Conservation (phyloP, 2,329 filamentous ascomycete genomes). For the Sporothrix euskadiensis region DNA sequence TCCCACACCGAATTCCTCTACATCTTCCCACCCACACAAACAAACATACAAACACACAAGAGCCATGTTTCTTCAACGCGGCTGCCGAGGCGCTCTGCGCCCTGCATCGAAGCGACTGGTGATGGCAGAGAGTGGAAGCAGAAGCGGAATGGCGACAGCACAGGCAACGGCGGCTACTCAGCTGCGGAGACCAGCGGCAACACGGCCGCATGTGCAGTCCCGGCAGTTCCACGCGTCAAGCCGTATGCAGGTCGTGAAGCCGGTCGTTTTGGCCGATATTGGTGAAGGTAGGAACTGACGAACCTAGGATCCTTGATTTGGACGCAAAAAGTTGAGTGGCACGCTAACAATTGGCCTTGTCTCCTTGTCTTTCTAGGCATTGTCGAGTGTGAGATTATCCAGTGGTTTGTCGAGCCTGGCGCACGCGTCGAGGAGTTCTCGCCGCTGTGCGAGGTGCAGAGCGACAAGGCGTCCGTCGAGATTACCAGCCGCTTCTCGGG, state of each 20-base stretch:
- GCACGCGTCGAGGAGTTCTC: slow-evolving; percentile 97
- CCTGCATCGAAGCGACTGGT: slow-evolving; percentile 38
- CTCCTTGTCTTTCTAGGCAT: slow-evolving; percentile 62
- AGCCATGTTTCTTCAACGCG: slow-evolving; percentile 57
- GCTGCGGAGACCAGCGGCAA: slow-evolving; percentile 3
- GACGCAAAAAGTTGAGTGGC: not conserved
- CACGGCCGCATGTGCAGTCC: slow-evolving; percentile 28
- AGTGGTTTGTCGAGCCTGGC: slow-evolving; percentile 98
- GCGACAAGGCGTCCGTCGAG: slow-evolving; percentile 87
- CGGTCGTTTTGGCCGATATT: slow-evolving; percentile 80
- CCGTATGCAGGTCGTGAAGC: slow-evolving; percentile 64
- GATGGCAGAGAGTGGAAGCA: slow-evolving; percentile 6
- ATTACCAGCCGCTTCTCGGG: slow-evolving; percentile 96
- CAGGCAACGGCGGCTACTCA: not conserved
- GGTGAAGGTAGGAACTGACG: slow-evolving; percentile 64
- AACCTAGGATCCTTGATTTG: slow-evolving; percentile 35
- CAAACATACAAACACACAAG: slow-evolving; percentile 17
- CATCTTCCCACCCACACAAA: not conserved
- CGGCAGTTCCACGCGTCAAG: slow-evolving; percentile 56
- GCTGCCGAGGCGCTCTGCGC: slow-evolving; percentile 50
- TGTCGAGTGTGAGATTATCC: slow-evolving; percentile 97
- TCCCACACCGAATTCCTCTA: not conserved
- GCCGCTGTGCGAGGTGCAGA: slow-evolving; percentile 95
- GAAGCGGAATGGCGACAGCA: slow-evolving; percentile 10
- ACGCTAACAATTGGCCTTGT: not conserved